phyloP scores from a whole-genome alignment of 2,329 filamentous ascomycete species.

The Sporothrix pseudoabietina region DNA sequence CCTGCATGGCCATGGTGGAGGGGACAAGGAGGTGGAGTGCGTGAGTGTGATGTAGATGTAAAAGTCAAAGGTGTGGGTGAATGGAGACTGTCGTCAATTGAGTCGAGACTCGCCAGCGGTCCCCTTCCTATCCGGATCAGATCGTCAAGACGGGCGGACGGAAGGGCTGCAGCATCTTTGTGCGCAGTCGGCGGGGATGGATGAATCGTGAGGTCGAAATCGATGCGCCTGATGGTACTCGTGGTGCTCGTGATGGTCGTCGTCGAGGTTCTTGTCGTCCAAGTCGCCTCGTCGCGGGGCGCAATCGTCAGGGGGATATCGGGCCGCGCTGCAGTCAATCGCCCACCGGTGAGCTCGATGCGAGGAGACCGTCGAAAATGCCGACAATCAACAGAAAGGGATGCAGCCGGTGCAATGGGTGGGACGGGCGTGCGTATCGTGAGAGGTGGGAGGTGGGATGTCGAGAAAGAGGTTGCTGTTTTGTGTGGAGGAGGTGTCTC shows the following conservation, averaged over 20 bases:
- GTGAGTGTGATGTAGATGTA: background rate
- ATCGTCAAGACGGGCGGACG: constrained; percentile 20
- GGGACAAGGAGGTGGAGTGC: background rate
- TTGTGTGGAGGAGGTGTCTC: background rate
- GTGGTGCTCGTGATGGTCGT: constrained; percentile 3
- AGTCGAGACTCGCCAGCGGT: constrained; percentile 11
- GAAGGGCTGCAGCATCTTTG: constrained; percentile 26
- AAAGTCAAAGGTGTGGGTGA: background rate
- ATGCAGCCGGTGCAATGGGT: background rate
- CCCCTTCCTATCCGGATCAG: constrained; percentile 24
- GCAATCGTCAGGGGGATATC: background rate
- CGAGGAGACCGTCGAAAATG: background rate
- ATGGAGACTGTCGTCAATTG: background rate
- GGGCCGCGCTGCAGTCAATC: constrained; percentile 16
- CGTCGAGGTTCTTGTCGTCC: background rate
- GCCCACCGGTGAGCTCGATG: background rate
- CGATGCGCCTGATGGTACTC: background rate
- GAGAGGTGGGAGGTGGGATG: background rate
- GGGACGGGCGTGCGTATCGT: background rate
- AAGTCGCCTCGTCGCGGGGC: constrained; percentile 1
- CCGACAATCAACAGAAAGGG: background rate
- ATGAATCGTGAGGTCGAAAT: background rate
- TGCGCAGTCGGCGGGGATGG: background rate
- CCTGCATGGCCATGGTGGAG: constrained; percentile 40
- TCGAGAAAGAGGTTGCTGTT: background rate